Conservation (phyloP, 805 yeast species). For the Debaryomyces maramus region DNA sequence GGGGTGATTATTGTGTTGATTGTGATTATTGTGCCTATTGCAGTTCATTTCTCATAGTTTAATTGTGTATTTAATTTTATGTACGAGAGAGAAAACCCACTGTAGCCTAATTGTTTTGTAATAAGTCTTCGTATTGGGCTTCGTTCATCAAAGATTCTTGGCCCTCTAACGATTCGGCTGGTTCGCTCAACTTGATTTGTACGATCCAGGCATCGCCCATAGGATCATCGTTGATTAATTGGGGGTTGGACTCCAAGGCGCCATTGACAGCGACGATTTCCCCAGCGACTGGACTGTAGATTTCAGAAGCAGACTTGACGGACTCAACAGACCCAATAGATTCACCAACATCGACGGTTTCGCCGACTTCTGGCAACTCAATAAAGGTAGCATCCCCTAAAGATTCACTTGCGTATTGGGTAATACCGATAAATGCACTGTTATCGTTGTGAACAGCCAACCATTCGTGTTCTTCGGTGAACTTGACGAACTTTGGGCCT, state of each 20-base stretch:
- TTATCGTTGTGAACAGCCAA: constrained; percentile 82
- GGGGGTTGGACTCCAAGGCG: constrained; percentile 66
- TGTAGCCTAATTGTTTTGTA: constrained; percentile 29
- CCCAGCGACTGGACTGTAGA: constrained; percentile 85
- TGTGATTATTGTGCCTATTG: constrained; percentile 91
- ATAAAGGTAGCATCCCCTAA: constrained; percentile 95
- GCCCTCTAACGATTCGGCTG: constrained; percentile 35
- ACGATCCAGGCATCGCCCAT: constrained; percentile 94
- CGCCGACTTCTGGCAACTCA: constrained; percentile 80
- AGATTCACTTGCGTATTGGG: constrained; percentile 93
- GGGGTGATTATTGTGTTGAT: constrained; percentile 75
- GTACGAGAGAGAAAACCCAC: neutral
- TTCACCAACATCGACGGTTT: constrained; percentile 66
- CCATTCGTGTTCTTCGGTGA: constrained; percentile 95
- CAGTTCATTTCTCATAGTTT: constrained; percentile 63
- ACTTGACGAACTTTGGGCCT: constrained; percentile 56
- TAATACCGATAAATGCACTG: constrained; percentile 83
- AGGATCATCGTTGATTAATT: constrained; percentile 82
- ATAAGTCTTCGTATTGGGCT: constrained; percentile 55
- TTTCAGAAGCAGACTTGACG: constrained; percentile 91
- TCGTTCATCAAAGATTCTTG: constrained; percentile 50
- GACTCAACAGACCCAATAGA: constrained; percentile 91
- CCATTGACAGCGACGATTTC: constrained; percentile 71
- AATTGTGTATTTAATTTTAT: constrained; percentile 2
- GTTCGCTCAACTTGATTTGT: constrained; percentile 56